These are phyloP conservation scores for Gyrodon lividus DNA, from an alignment of 768 basidiomycete genomes.

Conservation along the genomic window DNA sequence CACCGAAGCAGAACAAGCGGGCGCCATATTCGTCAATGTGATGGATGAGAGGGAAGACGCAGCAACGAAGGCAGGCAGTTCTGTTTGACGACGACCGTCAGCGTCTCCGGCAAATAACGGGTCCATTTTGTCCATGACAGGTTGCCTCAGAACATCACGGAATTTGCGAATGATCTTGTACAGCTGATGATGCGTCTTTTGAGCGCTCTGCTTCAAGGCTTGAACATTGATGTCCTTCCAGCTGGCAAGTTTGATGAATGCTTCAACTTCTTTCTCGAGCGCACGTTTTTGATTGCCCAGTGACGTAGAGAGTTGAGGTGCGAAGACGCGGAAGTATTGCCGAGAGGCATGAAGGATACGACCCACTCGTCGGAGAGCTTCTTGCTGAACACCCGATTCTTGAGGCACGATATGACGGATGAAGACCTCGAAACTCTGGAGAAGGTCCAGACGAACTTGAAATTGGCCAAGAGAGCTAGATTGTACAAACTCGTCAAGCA, in stretches of 20 bases:
- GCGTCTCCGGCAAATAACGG: slow-evolving; percentile 35
- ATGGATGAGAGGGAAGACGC: background rate
- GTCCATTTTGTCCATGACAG: slow-evolving; percentile 46
- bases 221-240: slow-evolving; percentile 98
- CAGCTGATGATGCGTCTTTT: slow-evolving; percentile 85
- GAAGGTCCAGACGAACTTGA: slow-evolving; percentile 58
- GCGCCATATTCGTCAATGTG: background rate
- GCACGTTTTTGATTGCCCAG: slow-evolving; percentile 53
- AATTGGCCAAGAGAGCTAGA: slow-evolving; percentile 86
- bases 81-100: slow-evolving; percentile 28
- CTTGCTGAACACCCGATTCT: slow-evolving; percentile 30
- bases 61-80: slow-evolving; percentile 8
- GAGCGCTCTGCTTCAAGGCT: slow-evolving; percentile 88
- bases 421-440: slow-evolving; percentile 65
- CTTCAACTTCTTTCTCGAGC: slow-evolving; percentile 79
- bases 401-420: slow-evolving; percentile 35
- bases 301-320: slow-evolving; percentile 42
- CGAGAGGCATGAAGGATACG: slow-evolving; percentile 61
- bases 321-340: slow-evolving; percentile 64
- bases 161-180: slow-evolving; percentile 91
- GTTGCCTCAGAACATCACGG: slow-evolving; percentile 82
- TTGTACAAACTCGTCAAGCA: slow-evolving; percentile 78
- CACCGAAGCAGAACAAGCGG: background rate
- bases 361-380: slow-evolving; percentile 47
- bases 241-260: slow-evolving; percentile 91